A percentile compares a stretch with the other conserved stretches of the same genome.
These are phyloP conservation scores for Sarocladiaceae sp. DNA, from an alignment of 2,329 filamentous ascomycete genomes.

Conservation along the genomic window DNA sequence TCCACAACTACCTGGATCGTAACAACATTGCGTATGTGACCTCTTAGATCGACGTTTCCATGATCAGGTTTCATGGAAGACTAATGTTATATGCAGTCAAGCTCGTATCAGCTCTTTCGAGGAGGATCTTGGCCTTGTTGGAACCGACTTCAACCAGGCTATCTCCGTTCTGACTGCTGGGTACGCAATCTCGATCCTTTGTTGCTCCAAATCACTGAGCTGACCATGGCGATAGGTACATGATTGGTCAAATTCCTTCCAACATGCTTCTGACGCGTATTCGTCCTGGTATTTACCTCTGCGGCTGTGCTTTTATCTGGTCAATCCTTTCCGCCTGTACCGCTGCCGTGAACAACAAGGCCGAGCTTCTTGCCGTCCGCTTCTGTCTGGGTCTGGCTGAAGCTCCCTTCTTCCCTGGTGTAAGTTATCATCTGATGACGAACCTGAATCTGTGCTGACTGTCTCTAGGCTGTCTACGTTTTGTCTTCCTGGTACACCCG, in stretches of 20 bases:
- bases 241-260: conserved; percentile 16
- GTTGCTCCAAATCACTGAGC: background rate
- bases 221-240: conserved; percentile 10
- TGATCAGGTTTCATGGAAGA: background rate
- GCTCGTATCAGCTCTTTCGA: background rate
- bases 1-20: conserved; percentile 21
- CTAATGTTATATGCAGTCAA: too few species aligned
- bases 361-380: conserved; percentile 40
- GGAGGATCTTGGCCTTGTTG: background rate
- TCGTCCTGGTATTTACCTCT: conserved; percentile 17
- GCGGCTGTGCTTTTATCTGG: conserved; percentile 24
- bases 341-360: conserved; percentile 42
- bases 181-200: background rate
- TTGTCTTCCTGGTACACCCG: background rate
- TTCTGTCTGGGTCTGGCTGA: conserved; percentile 49
- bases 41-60: background rate
- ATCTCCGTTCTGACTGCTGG: background rate
- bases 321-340: conserved; percentile 45
- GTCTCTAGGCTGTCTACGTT: conserved; percentile 7
- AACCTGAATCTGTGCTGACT: too few species aligned
- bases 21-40: conserved; percentile 19
- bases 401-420: conserved; percentile 46
- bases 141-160: background rate
- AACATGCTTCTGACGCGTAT: conserved; percentile 18
- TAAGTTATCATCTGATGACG: too few species aligned